Evolutionary conservation across 371 early-diverging fungal genomes (phyloP).

Genomic region (Mucor circinelloides): DNA sequence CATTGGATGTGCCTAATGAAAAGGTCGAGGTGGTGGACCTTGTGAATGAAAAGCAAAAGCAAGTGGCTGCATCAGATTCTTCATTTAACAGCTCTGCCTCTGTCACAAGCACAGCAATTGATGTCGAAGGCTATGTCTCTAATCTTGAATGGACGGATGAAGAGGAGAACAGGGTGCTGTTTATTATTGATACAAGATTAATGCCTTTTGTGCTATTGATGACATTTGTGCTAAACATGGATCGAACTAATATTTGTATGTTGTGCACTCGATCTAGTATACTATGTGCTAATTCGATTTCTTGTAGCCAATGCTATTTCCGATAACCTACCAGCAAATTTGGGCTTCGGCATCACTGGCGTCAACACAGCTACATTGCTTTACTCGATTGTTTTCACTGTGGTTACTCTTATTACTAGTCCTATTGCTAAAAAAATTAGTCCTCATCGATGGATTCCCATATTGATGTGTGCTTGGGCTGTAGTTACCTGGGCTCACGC

Average conservation of each 20-base stretch:
- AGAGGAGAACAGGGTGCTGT: slow-evolving; percentile 29
- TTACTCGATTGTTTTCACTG: slow-evolving; percentile 40
- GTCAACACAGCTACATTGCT: slow-evolving; percentile 40
- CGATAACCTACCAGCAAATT: slow-evolving; percentile 38
- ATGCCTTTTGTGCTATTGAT: slow-evolving; percentile 37
- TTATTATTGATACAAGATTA: slow-evolving; percentile 31
- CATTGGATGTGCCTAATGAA: neutral
- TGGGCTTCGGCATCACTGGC: slow-evolving; percentile 44
- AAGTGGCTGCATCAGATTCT: neutral
- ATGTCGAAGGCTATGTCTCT: slow-evolving; percentile 5
- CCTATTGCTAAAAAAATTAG: slow-evolving; percentile 56
- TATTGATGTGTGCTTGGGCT: slow-evolving; percentile 66
- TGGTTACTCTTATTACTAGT: slow-evolving; percentile 46
- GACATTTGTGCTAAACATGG: slow-evolving; percentile 17
- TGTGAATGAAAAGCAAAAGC: neutral
- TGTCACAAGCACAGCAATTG: neutral
- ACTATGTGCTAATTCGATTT: neutral
- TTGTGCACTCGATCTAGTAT: neutral
- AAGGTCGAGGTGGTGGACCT: neutral
- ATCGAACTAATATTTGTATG: slow-evolving; percentile 9
- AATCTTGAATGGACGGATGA: slow-evolving; percentile 37
- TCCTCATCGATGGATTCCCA: slow-evolving; percentile 60
- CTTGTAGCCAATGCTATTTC: slow-evolving; percentile 48
- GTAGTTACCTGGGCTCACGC: slow-evolving; percentile 51
- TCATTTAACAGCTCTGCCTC: neutral